Evolutionary conservation across 257 asterid species (phyloP).

Genomic region (Salvia splendens): DNA sequence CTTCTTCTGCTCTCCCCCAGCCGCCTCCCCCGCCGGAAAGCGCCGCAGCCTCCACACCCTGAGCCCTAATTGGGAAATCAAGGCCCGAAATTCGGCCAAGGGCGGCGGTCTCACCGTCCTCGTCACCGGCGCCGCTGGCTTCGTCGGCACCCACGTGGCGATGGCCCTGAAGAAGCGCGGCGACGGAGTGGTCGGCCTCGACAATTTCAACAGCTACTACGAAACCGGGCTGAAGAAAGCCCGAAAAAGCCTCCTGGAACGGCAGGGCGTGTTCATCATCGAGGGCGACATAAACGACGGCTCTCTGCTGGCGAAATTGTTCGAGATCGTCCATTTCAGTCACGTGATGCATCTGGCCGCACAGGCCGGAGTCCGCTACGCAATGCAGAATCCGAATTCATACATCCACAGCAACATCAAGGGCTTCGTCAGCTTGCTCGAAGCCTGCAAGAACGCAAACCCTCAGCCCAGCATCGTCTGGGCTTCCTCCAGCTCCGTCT

Average conservation of each 20-base stretch:
- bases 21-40: constrained; percentile 42
- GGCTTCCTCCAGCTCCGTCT: constrained; percentile 88
- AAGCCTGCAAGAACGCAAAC: constrained; percentile 57
- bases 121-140: constrained; percentile 86
- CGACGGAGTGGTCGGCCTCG: constrained; percentile 81
- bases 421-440: constrained; percentile 71
- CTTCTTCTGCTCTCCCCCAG: constrained; percentile 51
- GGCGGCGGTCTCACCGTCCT: constrained; percentile 60
- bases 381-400: constrained; percentile 72
- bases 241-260: constrained; percentile 55
- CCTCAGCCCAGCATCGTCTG: constrained; percentile 76
- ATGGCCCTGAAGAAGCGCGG: constrained; percentile 63
- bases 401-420: constrained; percentile 67
- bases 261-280: constrained; percentile 53
- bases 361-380: constrained; percentile 86
- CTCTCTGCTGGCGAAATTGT: constrained; percentile 49
- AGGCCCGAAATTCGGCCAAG: constrained; percentile 63
- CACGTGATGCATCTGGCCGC: constrained; percentile 91
- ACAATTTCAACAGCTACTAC: constrained; percentile 70
- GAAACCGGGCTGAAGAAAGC: constrained; percentile 76
- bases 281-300: constrained; percentile 67
- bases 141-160: constrained; percentile 74
- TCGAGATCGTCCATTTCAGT: constrained; percentile 55
- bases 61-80: constrained; percentile 54
- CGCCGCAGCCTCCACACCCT: constrained; percentile 46